Evolutionary conservation across 306 rosid genomes (phyloP).

Genomic region (Vigna hirtella): DNA sequence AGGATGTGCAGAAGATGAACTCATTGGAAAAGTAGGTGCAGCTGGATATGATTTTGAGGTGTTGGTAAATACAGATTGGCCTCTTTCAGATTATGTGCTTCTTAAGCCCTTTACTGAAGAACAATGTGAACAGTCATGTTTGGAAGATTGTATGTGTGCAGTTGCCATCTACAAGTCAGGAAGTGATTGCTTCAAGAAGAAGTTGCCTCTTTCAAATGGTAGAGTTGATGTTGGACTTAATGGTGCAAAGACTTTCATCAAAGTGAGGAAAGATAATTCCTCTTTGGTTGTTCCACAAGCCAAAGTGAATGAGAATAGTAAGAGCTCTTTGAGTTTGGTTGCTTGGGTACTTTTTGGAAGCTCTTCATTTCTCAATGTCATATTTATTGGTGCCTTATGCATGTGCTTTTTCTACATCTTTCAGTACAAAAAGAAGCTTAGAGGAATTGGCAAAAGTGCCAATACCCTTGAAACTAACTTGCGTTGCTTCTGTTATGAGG

Average conservation of each 20-base stretch:
- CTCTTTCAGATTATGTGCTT: constrained; percentile 37
- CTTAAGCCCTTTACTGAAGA: constrained; percentile 44
- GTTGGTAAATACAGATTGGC: constrained; percentile 51
- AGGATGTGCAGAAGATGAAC: constrained; percentile 51
- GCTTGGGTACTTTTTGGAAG: constrained; percentile 52
- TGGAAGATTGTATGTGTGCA: constrained; percentile 59
- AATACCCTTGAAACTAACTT: neutral
- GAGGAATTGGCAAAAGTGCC: neutral
- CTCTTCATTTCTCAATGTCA: constrained; percentile 51
- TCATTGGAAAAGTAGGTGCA: neutral
- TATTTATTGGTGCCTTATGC: constrained; percentile 23
- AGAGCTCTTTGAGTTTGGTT: constrained; percentile 37
- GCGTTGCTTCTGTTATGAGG: constrained; percentile 13
- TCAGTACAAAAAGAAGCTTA: neutral
- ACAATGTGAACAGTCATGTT: constrained; percentile 47
- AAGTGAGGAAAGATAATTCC: constrained; percentile 54
- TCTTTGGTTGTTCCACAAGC: constrained; percentile 13
- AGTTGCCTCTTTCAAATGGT: constrained; percentile 59
- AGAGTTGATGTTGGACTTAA: constrained; percentile 8
- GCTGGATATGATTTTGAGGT: constrained; percentile 34
- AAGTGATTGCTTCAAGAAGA: constrained; percentile 52
- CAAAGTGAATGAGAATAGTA: constrained; percentile 24
- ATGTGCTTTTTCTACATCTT: constrained; percentile 23
- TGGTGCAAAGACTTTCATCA: constrained; percentile 44
- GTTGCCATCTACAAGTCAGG: constrained; percentile 39